phyloP scores from a whole-genome alignment of 1,284 basidiomycete species.

The Moniliophthora roreri region DNA sequence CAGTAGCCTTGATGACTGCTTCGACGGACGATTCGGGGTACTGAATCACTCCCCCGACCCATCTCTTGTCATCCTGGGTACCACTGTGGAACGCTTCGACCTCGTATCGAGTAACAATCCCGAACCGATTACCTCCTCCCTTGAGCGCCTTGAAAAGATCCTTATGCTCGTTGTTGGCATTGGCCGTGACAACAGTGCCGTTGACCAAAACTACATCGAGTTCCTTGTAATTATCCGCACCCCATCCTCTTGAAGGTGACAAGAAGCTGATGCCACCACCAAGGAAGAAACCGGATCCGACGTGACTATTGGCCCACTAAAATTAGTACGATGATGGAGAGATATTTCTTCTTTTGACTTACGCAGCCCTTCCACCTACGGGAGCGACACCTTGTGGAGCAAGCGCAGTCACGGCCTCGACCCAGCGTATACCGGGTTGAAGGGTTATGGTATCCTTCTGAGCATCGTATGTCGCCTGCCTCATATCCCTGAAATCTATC shows the following conservation, averaged over 20 bases:
- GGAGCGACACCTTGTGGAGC: slow-evolving; percentile 16
- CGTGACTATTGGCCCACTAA: not conserved
- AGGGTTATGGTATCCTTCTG: slow-evolving; percentile 11
- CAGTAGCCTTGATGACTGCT: slow-evolving; percentile 32
- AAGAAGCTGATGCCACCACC: slow-evolving; percentile 20
- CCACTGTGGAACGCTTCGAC: slow-evolving; percentile 34
- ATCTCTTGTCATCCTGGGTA: slow-evolving; percentile 31
- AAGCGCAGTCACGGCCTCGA: slow-evolving; percentile 6
- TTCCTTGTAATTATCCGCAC: slow-evolving; percentile 8
- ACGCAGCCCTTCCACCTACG: slow-evolving; percentile 17
- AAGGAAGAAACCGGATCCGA: slow-evolving; percentile 18
- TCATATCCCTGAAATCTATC: slow-evolving; percentile 16
- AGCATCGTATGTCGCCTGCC: slow-evolving; percentile 12
- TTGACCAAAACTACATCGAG: slow-evolving; percentile 33
- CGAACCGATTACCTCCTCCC: slow-evolving; percentile 39
- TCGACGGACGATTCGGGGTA: slow-evolving; percentile 29
- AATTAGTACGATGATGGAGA: not conserved
- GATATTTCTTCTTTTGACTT: not conserved
- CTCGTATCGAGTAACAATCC: slow-evolving; percentile 40
- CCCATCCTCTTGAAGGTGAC: slow-evolving; percentile 13
- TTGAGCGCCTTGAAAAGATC: slow-evolving; percentile 41
- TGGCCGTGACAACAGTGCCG: slow-evolving; percentile 36
- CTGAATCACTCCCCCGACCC: slow-evolving; percentile 33
- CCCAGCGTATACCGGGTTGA: slow-evolving; percentile 16
- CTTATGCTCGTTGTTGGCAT: slow-evolving; percentile 31